Base-by-base conservation (phyloP, 306 rosid genomes). In the Hippophae rhamnoides region DNA sequence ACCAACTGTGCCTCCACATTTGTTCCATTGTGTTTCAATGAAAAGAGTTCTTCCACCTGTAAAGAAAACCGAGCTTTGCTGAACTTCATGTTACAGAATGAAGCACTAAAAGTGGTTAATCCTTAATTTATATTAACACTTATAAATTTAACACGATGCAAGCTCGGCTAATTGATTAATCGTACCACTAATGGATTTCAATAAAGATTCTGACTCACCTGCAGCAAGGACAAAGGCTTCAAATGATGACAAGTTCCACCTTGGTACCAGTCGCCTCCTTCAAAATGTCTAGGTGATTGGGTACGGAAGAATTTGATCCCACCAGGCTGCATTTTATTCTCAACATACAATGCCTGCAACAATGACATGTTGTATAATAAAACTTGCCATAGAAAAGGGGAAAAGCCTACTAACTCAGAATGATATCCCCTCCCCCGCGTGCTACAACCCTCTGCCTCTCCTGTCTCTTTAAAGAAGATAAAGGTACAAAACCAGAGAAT, bases 211-310 rank as follows among this genome's bases (percentile, higher is more conserved):
- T 2, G 26, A 64, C 61, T 7, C 53, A 85, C 98, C 95, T 83
- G 89, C 55, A 70, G 82, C 6, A 79, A 49, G 10, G 63, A 71
- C 27, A 92, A 70, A 64, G 98, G 98, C 38, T 40, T 72, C 55
- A 64, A 63, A 57, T 81, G 74, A 69, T 60, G 82, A 71, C 98
- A 92, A 57, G 83, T 72, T 69, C 98, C 96, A 65, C 95, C 96
- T 64, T 81, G 86, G 78, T 87, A 68, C 98, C 98, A 92, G 50
- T 92, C 95, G 61, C 95, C 96, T 65, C 95, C 96, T 74, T 92
- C 95, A 66, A 92, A 92, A 76, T 92, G 98, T 47, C 98, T 71
- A 13, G 98, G 98, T 23, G 98, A 87, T 69, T 92, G 95, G 50
- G 98, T 81, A 10, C 96, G 95, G 14, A 92, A 87, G 74, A 92